Conservation (phyloP, 2,329 filamentous ascomycete genomes). For the Colletotrichum sidae region DNA sequence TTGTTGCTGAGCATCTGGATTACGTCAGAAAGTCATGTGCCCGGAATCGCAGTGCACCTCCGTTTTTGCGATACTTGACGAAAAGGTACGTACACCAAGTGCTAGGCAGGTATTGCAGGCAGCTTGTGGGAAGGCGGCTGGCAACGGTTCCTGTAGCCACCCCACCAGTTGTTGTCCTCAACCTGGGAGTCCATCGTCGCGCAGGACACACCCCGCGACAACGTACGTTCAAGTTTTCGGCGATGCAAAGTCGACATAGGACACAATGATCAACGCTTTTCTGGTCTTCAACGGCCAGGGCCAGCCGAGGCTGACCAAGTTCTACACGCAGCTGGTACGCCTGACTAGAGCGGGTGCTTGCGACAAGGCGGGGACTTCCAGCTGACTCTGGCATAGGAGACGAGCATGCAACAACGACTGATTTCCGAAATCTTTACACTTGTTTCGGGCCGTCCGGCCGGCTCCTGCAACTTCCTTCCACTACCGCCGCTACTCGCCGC, state of each 20-base stretch:
- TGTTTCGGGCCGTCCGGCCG: constrained; percentile 89
- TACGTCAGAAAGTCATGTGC: constrained; percentile 38
- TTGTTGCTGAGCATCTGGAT: constrained; percentile 8
- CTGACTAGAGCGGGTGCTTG: background rate
- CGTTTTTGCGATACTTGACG: constrained; percentile 2
- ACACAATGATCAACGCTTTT: constrained; percentile 95
- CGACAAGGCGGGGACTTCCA: background rate
- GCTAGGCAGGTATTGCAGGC: background rate
- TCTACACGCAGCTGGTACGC: constrained; percentile 93
- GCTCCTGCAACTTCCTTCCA: constrained; percentile 97
- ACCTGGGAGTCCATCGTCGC: constrained; percentile 2
- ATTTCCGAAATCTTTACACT: constrained; percentile 98
- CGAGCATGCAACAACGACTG: constrained; percentile 94
- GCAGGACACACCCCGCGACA: background rate
- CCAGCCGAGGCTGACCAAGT: constrained; percentile 95
- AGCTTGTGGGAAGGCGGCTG: background rate
- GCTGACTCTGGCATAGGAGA: constrained; percentile 74
- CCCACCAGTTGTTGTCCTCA: constrained; percentile 22
- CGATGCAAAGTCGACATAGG: constrained; percentile 40
- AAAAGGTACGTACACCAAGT: background rate
- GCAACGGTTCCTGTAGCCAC: constrained; percentile 9
- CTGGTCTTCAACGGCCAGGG: constrained; percentile 99
- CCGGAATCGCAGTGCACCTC: constrained; percentile 20
- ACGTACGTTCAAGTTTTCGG: background rate
- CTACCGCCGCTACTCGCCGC: constrained; percentile 74